A percentile compares a stretch with the other conserved stretches of the same genome.
These are phyloP conservation scores for Dichotomopilus funicola DNA, from an alignment of 2,329 filamentous ascomycete species.

Conservation along the genomic window DNA sequence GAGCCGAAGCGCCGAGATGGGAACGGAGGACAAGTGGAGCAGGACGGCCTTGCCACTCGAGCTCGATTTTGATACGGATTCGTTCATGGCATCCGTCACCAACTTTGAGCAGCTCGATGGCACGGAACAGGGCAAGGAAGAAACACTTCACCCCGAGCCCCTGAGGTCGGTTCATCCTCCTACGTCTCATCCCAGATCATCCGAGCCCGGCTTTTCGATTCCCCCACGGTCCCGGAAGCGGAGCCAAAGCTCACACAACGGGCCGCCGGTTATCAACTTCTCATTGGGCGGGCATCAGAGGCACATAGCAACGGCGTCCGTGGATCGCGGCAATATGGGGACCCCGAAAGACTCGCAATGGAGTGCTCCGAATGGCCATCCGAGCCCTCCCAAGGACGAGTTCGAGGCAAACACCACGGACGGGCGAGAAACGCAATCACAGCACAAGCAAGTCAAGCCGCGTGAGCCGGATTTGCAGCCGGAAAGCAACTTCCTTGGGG, in stretches of 20 bases:
- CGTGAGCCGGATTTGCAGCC: neutral
- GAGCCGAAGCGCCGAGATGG: neutral
- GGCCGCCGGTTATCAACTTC: neutral
- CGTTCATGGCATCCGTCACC: slow-evolving; percentile 17
- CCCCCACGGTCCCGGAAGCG: slow-evolving; percentile 21
- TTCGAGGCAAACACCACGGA: too few relatives aligned
- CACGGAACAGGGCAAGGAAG: neutral
- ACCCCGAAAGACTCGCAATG: neutral
- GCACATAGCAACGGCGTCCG: neutral
- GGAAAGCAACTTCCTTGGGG: neutral
- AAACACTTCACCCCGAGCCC: neutral
- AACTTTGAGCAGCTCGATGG: slow-evolving; percentile 15
- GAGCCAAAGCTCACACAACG: neutral
- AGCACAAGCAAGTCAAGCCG: neutral
- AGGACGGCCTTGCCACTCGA: slow-evolving; percentile 22
- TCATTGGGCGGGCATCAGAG: neutral
- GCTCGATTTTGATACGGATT: slow-evolving; percentile 21
- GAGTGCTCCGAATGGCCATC: too few relatives aligned
- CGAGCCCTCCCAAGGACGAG: too few relatives aligned
- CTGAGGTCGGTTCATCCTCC: too few relatives aligned
- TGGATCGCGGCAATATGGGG: neutral
- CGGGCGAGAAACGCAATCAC: neutral
- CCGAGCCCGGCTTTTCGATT: slow-evolving; percentile 6
- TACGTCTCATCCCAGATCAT: too few relatives aligned
- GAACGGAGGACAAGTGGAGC: slow-evolving; percentile 21